Percentiles rank a stretch among this genome's conserved stretches.
These are phyloP conservation scores for Byssothecium circinans DNA, from an alignment of 2,329 filamentous ascomycete genomes.

Conservation along the genomic window DNA sequence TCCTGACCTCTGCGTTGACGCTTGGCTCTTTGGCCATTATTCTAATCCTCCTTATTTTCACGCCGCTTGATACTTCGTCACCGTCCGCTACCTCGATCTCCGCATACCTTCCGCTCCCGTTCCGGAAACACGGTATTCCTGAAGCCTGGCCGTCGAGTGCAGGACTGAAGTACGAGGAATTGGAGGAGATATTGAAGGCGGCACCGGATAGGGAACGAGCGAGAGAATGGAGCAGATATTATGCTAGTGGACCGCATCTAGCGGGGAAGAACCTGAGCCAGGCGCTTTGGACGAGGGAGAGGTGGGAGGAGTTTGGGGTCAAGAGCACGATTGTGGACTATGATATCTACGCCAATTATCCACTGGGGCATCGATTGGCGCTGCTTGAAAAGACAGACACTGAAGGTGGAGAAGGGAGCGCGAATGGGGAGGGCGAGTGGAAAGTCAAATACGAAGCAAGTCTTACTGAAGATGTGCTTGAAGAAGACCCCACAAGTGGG, in stretches of 20 bases:
- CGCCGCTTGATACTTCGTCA: slow-evolving; percentile 33
- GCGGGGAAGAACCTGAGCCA: slow-evolving; percentile 56
- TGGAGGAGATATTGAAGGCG: slow-evolving; percentile 56
- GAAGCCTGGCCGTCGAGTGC: slow-evolving; percentile 46
- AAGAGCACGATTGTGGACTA: slow-evolving; percentile 51
- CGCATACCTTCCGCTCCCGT: slow-evolving; percentile 19
- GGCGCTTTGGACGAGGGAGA: slow-evolving; percentile 54
- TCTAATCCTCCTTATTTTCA: slow-evolving; percentile 43
- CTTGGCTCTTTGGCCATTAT: slow-evolving; percentile 42
- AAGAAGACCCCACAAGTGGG: slow-evolving; percentile 78
- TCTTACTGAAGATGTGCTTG: slow-evolving; percentile 79
- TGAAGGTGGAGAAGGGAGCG: slow-evolving; percentile 25
- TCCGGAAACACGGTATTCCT: slow-evolving; percentile 30
- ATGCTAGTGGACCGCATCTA: slow-evolving; percentile 54
- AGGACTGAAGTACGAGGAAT: slow-evolving; percentile 56
- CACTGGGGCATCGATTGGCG: slow-evolving; percentile 51
- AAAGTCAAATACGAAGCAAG: slow-evolving; percentile 75
- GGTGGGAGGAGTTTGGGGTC: slow-evolving; percentile 54
- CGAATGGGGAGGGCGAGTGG: slow-evolving; percentile 48
- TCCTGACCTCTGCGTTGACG: slow-evolving; percentile 45
- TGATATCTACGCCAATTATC: slow-evolving; percentile 57
- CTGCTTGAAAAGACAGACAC: slow-evolving; percentile 57
- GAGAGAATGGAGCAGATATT: slow-evolving; percentile 54
- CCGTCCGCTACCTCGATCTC: neutral
- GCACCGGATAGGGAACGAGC: slow-evolving; percentile 58